Conservation (phyloP, 768 basidiomycete species). For the Dendrothele bispora region DNA sequence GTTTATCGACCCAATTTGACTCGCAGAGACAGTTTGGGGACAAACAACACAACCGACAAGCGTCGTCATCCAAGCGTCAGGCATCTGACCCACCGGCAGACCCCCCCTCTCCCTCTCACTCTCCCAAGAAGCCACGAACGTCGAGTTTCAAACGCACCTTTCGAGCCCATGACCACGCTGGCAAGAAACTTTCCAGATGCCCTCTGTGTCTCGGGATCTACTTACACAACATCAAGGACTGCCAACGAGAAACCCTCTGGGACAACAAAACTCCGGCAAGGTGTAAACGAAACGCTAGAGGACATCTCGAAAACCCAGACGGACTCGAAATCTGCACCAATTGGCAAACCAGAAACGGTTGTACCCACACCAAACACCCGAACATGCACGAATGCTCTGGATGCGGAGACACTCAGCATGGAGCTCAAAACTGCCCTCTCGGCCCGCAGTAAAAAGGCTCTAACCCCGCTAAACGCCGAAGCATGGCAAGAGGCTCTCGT, state of each 20-base stretch:
- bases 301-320: not conserved
- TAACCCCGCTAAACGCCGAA: conserved; percentile 29
- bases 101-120: not conserved
- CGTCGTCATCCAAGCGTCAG: too few species aligned
- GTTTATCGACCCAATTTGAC: too few species aligned
- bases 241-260: conserved; percentile 18
- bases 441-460: conserved; percentile 24
- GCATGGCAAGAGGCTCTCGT: conserved; percentile 29
- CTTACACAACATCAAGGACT: conserved; percentile 22
- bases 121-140: not conserved
- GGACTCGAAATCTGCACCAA: not conserved
- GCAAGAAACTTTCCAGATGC: not conserved
- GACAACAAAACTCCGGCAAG: conserved; percentile 12
- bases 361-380: conserved; percentile 21
- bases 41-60: too few species aligned
- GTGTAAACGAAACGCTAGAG: conserved; percentile 14
- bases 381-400: conserved; percentile 40
- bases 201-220: conserved; percentile 31
- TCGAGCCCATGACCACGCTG: not conserved
- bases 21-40: too few species aligned
- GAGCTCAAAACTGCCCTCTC: conserved; percentile 39
- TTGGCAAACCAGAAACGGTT: conserved; percentile 15
- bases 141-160: not conserved
- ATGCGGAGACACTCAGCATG: conserved; percentile 33
- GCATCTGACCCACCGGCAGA: not conserved